Evolutionary conservation across 2,329 filamentous ascomycete genomes (phyloP), one percentile per base, ranked within the genome.

Genomic region (Botrytis galanthina): DNA sequence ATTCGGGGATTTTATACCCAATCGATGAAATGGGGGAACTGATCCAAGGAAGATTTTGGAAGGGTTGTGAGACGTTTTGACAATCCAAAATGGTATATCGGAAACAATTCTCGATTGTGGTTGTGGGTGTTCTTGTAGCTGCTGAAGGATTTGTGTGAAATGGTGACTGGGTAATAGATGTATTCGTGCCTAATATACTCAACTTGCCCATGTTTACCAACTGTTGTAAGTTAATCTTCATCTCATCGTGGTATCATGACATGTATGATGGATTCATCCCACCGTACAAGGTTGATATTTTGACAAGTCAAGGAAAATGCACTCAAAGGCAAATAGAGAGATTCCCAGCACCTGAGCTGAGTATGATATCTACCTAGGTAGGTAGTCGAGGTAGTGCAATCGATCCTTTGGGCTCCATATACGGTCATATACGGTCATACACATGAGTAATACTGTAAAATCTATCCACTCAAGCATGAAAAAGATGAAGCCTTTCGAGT

Each of bases 1-100:
- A 68, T 57, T 44, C 66, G 66, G 66, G 51, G 48, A 32, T 69
- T 69, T 51, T 42, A 32, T 57, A 57, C 39, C 66, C 66, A 69
- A 69, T 69, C 26, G 66, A 69, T 69, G n/a, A 54, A 48, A 57
- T 68, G 64, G 48, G 48, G 26, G 37, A 42, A 68, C 32, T 22
- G n/a, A n/a, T n/a, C 35, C 60, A 62, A 42, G 60, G 16, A 29
- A 54, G 64, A 32, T 29, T n/a, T 29, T 32, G 32, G 37, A 68
- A 68, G 35, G 64, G 32, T 29, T 57, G 46, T 68, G 46, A 68
- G 29, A 68, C 46, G 64, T 39, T 63, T 44, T 54, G 8, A 35
- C 32, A 22, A 37, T 48, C 22, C 16, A 20, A 29, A 54, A 51
- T 35, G 44, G 42, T 26, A 51, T 16, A 18, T 67, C 44, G 63